These are phyloP conservation scores for Areca catechu DNA, from an alignment of 176 grass and related monocot genomes.

Conservation along the genomic window DNA sequence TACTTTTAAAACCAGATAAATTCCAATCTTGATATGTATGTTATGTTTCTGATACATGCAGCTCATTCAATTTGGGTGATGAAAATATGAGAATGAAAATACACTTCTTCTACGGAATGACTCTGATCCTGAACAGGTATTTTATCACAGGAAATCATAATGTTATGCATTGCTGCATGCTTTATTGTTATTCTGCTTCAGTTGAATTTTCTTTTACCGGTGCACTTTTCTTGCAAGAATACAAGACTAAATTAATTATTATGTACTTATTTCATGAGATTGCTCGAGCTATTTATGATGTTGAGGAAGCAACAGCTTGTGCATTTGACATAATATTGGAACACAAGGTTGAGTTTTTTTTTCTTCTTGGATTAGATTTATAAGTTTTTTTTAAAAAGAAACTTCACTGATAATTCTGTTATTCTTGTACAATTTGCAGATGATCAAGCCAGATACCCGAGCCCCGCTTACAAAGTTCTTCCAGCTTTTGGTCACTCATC, in stretches of 20 bases:
- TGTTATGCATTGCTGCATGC: too few relatives aligned
- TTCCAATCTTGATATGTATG: too few relatives aligned
- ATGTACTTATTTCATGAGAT: constrained; percentile 38
- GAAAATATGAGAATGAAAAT: constrained; percentile 87
- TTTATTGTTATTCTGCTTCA: too few relatives aligned
- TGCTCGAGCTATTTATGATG: constrained; percentile 77
- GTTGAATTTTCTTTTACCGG: too few relatives aligned
- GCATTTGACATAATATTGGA: constrained; percentile 87
- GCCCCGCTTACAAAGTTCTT: constrained; percentile 72
- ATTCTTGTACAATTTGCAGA: constrained; percentile 38
- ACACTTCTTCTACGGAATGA: constrained; percentile 46
- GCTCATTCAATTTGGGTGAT: constrained; percentile 84
- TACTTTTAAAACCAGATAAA: background rate
- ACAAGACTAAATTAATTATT: constrained; percentile 16
- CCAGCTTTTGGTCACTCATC: constrained; percentile 89
- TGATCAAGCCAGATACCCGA: constrained; percentile 73
- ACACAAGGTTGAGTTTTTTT: constrained; percentile 58
- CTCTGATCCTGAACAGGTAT: constrained; percentile 72
- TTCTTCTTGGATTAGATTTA: constrained; percentile 12
- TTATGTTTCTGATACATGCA: constrained; percentile 24
- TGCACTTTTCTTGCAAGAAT: too few relatives aligned
- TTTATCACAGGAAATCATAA: background rate
- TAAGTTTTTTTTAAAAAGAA: too few relatives aligned
- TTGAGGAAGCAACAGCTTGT: constrained; percentile 90
- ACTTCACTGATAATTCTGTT: too few relatives aligned